Percentiles rank a stretch among this genome's conserved stretches.
These are phyloP conservation scores for Lanmaoa pseudosensibilis DNA, from an alignment of 768 basidiomycete genomes.

Conservation along the genomic window DNA sequence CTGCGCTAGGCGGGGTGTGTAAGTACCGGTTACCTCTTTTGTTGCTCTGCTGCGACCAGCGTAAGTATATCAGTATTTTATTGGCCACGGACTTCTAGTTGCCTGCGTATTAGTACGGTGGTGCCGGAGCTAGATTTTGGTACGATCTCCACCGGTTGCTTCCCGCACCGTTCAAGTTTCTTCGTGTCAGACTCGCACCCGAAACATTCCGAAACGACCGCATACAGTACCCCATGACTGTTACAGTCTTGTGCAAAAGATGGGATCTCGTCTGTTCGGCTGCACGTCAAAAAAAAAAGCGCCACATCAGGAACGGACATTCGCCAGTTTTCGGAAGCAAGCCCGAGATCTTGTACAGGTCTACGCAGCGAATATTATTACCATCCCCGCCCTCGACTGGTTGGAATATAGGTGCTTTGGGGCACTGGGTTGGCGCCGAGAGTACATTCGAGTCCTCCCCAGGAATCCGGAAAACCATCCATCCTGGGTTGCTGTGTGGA, in stretches of 20 bases:
- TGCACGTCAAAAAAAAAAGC: slow-evolving; percentile 16
- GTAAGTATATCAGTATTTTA: slow-evolving; percentile 40
- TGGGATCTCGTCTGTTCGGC: slow-evolving; percentile 21
- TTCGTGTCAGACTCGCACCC: background rate
- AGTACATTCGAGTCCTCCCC: background rate
- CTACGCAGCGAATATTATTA: background rate
- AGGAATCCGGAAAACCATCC: background rate
- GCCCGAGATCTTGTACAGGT: background rate
- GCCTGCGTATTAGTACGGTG: slow-evolving; percentile 7
- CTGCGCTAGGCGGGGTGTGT: slow-evolving; percentile 36
- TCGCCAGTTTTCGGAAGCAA: background rate
- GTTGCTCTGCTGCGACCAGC: slow-evolving; percentile 30
- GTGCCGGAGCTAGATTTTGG: slow-evolving; percentile 9
- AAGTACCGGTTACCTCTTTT: slow-evolving; percentile 31
- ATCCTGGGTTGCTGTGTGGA: background rate
- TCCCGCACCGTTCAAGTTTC: background rate
- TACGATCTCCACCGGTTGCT: background rate
- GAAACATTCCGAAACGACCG: background rate
- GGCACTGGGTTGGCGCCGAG: background rate
- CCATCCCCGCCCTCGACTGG: background rate
- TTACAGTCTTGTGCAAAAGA: background rate
- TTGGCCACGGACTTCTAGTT: slow-evolving; percentile 11
- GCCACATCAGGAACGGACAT: slow-evolving; percentile 24
- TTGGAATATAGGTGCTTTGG: background rate
- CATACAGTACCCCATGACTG: background rate